A percentile compares a stretch with the other conserved stretches of the same genome.
These are phyloP conservation scores for Sporopachydermia cereana DNA, from an alignment of 1,139 yeast species.

Conservation along the genomic window DNA sequence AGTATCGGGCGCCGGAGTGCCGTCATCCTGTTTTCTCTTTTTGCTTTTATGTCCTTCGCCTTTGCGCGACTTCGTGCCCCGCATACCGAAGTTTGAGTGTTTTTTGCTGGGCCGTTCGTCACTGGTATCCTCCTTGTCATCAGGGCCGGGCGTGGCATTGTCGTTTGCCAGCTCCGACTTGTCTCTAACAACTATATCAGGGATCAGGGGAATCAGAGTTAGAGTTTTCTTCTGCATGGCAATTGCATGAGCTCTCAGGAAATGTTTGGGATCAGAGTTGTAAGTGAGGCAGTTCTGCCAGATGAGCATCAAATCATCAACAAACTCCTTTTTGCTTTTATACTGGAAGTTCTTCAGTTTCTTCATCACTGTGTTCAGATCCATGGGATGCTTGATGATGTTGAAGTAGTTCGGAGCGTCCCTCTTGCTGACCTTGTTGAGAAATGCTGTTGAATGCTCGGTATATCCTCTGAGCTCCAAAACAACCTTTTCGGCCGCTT, in stretches of 20 bases:
- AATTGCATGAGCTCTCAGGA: slow-evolving; percentile 78
- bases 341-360: slow-evolving; percentile 75
- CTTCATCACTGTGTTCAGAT: slow-evolving; percentile 85
- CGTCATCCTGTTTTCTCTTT: slow-evolving; percentile 7
- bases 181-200: slow-evolving; percentile 72
- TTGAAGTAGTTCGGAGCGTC: slow-evolving; percentile 96
- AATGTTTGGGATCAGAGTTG: slow-evolving; percentile 93
- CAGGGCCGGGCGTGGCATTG: slow-evolving; percentile 11
- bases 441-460: slow-evolving; percentile 92
- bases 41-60: slow-evolving; percentile 6
- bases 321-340: slow-evolving; percentile 76
- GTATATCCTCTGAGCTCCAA: slow-evolving; percentile 83
- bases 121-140: slow-evolving; percentile 17
- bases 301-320: slow-evolving; percentile 84
- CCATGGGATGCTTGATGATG: slow-evolving; percentile 92
- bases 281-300: slow-evolving; percentile 92
- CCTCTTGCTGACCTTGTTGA: slow-evolving; percentile 87
- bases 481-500: slow-evolving; percentile 93
- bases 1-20: slow-evolving; percentile 10
- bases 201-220: slow-evolving; percentile 69
- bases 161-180: slow-evolving; percentile 44
- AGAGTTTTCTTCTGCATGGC: slow-evolving; percentile 92
- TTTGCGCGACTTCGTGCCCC: slow-evolving; percentile 13
- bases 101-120: slow-evolving; percentile 14
- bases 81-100: slow-evolving; percentile 7